Conservation (phyloP, 257 asterid genomes). For the Solanum bukasovii region DNA sequence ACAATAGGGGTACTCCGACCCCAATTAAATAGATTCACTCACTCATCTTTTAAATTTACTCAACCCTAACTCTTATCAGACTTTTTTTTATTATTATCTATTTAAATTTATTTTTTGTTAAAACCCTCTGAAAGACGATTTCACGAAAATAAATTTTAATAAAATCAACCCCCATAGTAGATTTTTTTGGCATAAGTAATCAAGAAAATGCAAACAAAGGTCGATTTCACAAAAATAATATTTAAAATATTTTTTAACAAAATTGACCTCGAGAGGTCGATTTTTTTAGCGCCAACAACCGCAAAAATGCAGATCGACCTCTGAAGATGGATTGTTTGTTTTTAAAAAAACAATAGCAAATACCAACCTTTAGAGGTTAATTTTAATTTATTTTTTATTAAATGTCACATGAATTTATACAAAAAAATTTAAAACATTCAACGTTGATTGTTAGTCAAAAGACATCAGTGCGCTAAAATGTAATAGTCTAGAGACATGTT, state of each 20-base stretch:
- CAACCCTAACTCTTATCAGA: background rate
- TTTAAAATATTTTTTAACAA: background rate
- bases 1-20: background rate
- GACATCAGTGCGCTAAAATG: background rate
- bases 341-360: too few relatives aligned
- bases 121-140: background rate
- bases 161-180: background rate
- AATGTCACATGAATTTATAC: background rate
- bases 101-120: background rate
- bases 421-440: too few relatives aligned
- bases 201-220: background rate
- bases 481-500: background rate
- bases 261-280: background rate
- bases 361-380: background rate
- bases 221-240: background rate
- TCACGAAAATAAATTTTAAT: background rate
- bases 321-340: background rate
- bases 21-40: background rate
- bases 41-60: fast-evolving
- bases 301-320: background rate
- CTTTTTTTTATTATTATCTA: fast-evolving
- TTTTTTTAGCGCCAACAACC: background rate
- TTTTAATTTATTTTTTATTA: too few relatives aligned
- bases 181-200: background rate
- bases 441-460: too few relatives aligned